Base-by-base conservation (phyloP, 1,284 basidiomycete genomes). In the Coniferiporia weirii region DNA sequence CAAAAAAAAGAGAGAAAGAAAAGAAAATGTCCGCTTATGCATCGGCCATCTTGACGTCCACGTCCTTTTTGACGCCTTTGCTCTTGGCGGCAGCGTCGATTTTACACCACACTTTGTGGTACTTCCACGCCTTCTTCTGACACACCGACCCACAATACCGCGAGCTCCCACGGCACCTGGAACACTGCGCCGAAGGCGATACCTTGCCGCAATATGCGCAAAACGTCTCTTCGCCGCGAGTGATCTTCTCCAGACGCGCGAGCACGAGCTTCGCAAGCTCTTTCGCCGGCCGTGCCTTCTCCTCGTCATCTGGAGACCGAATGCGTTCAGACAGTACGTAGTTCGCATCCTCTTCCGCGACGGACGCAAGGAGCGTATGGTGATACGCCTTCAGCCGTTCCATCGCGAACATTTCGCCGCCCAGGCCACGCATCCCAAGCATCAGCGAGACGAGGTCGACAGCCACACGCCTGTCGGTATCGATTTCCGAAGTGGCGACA, bases 31-130 rank as follows among this genome's bases (percentile, higher is more conserved):
- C 17, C 17, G n/a, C 17, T n/a, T 46, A 46, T n/a, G 44, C 44
- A 46, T 46, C n/a, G 17, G 12, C 44, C 44, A 46, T 46, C 2
- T 8, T 13, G 17, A 46, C 44, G 17, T 46, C 44, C 9, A 13
- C 15, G 8, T 40, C 44, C 17, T 46, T n/a, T n/a, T 8, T 17
- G 17, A 8, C 44, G 17, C 17, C 17, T 46, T 19, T 19, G 17
- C 17, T 15, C 8, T 46, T n/a, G 17, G 13, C 17, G 13, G 43
- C 45, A 8, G 44, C 57, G 51, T 59, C 57, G 15, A 43, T 49
- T 38, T 54, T 59, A 36, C 58, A 59, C 58, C 59, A 60, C 15
- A 7, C n/a, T 45, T 60, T 60, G 49, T 60, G 59, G 46, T 56
- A 60, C 34, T 36, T 36, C 59, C 59, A 60, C 13, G 54, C 59